Conservation (phyloP, 2,329 filamentous ascomycete genomes). For the Dendrostoma leiphaemia region DNA sequence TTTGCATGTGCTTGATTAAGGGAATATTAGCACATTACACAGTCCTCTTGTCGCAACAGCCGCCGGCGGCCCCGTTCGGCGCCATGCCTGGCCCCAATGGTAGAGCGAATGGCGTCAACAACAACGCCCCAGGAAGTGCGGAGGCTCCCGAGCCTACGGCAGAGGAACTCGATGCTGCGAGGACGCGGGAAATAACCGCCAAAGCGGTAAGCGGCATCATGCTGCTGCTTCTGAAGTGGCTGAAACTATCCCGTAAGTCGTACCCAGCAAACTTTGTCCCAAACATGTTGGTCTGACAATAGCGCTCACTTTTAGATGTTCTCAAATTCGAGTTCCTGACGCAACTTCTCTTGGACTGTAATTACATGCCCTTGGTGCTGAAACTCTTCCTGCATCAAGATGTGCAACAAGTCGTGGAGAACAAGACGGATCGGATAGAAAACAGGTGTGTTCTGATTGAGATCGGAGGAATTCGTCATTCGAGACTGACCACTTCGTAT, state of each 20-base stretch:
- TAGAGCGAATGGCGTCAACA: constrained; percentile 26
- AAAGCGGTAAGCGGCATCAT: constrained; percentile 92
- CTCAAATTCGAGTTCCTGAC: constrained; percentile 95
- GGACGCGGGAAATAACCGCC: constrained; percentile 80
- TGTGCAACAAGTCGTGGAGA: constrained; percentile 84
- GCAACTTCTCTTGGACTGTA: constrained; percentile 89
- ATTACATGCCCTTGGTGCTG: constrained; percentile 87
- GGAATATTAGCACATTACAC: constrained; percentile 85
- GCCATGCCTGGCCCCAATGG: constrained; percentile 11
- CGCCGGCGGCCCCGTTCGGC: constrained; percentile 31
- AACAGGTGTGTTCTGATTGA: constrained; percentile 60
- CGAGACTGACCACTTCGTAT: background rate
- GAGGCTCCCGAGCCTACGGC: constrained; percentile 50
- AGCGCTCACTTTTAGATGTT: constrained; percentile 59
- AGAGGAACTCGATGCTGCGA: constrained; percentile 78
- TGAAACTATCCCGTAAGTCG: constrained; percentile 83
- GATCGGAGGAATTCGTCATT: constrained; percentile 17
- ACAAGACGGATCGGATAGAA: constrained; percentile 77
- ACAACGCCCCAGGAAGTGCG: constrained; percentile 38
- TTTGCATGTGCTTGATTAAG: constrained; percentile 90
- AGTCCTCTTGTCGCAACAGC: constrained; percentile 65
- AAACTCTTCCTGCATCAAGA: constrained; percentile 96
- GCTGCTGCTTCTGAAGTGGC: constrained; percentile 90
- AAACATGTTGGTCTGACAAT: background rate
- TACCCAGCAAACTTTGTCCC: background rate